Evolutionary conservation across 257 asterid genomes (phyloP), one percentile per base, ranked within the genome.

Genomic region (Leptodermis oblonga): DNA sequence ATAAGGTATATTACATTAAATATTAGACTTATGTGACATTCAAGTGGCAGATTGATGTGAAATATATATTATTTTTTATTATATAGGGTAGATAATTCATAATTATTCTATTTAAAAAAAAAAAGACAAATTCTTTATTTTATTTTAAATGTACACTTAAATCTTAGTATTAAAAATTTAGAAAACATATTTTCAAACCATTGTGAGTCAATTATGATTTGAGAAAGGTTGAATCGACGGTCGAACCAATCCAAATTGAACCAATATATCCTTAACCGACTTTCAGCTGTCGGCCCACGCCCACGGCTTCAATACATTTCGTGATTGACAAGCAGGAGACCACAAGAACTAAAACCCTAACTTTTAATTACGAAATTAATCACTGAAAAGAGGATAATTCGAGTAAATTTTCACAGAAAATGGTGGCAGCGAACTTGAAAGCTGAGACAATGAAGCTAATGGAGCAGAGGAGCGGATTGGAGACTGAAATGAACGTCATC

Each of bases 391-490:
- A 31, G 12, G 22, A 22, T 51, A 22, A 51, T 18, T 51, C 30
- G 7, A 4, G 49, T 34, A 73, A 25, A 58, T 11, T n/a, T 5
- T 25, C 1, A 4, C 22, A 51, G 63, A 78, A 74, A 69, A 93
- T 94, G 97, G 99, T 91, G 74, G 96, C 88, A 17, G 56, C 95
- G 76, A 86, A 94, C 81, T 67, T 94, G 77, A 94, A 91, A 86
- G 95, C 91, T 33, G 96, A 87, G 73, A 81, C 92, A 3, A 82
- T 88, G 86, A 88, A 86, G 62, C 72, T 94, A 78, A 87, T 86
- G 99, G 96, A 94, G 7, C 78, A 76, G 79, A 81, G 97, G 72
- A 79, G 78, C 39, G 82, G 76, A 62, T 25, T 83, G 71, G 99
- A 90, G 81, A 80, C 78, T 49, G 99, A 90, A 81, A 88, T 90